These are phyloP conservation scores for Oryza punctata DNA, from an alignment of 176 grass and related monocot genomes.

Conservation along the genomic window DNA sequence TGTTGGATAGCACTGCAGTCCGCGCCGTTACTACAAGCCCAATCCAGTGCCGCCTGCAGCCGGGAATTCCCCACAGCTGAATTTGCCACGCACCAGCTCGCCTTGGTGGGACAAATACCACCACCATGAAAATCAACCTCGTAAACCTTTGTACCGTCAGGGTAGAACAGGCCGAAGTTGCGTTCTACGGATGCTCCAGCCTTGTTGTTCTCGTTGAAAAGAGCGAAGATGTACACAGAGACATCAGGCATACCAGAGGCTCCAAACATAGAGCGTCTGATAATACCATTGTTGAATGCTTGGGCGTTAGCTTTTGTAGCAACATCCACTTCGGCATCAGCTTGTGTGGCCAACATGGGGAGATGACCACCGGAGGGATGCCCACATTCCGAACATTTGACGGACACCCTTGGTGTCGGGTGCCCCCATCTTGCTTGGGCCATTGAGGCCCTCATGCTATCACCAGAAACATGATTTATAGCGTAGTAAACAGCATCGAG, in stretches of 20 bases:
- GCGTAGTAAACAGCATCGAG: conserved; percentile 62
- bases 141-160: conserved; percentile 53
- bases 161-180: conserved; percentile 74
- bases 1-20: conserved; percentile 70
- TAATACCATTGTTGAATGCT: conserved; percentile 51
- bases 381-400: no score
- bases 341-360: no score
- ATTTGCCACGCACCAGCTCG: conserved; percentile 65
- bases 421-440: neutral
- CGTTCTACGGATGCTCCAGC: conserved; percentile 32
- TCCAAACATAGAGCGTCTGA: conserved; percentile 33
- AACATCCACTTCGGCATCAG: neutral
- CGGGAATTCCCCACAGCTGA: neutral
- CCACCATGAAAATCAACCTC: conserved; percentile 43
- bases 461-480: neutral
- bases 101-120: neutral
- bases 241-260: neutral
- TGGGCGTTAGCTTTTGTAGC: conserved; percentile 39
- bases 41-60: conserved; percentile 61
- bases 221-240: conserved; percentile 64
- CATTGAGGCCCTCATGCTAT: conserved; percentile 15
- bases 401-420: neutral
- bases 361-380: no score
- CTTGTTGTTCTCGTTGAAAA: conserved; percentile 80
- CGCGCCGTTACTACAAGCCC: conserved; percentile 58